Evolutionary conservation across 306 rosid genomes (phyloP), one percentile per base, ranked within the genome.

Genomic region (Lathyrus tuberosus): DNA sequence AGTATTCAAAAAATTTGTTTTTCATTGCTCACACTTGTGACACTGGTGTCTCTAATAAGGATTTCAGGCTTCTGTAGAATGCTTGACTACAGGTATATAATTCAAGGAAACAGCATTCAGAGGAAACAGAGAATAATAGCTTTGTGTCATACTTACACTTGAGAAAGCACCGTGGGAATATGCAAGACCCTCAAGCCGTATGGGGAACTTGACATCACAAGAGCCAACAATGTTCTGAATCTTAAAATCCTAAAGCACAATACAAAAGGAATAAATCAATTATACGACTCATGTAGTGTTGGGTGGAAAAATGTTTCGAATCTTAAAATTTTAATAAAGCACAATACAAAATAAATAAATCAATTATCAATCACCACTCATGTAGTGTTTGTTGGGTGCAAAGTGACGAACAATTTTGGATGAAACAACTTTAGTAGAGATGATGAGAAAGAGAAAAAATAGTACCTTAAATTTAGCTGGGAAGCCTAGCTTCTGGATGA

Each of bases 151-250:
- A 84, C 96, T 87, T 71, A 89, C 96, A 76, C 94, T 87, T 37
- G 97, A 89, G 80, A 87, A 91, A 58, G 96, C 96, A 69, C 87
- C 86, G 22, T 89, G 97, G 37, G 97, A 89, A 81, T 83, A 86
- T 2, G 86, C 86, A 69, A 91, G 88, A 53, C 91, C 96, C 82
- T 91, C 97, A 5, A 91, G 96, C 78, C 96, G 81, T 49, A 87
- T 91, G 73, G 97, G 96, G 67, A 91, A 91, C 81, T 91, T 87
- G 48, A 89, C 96, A 67, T 91, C 96, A 70, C 94, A 85, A n/a
- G 94, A 91, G 59, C 96, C 97, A 63, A 89, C 94, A 37, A 89
- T 91, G 59, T 91, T 89, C 80, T 91, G 96, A 83, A 91, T 89
- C 78, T 91, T 89, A 60, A 91, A 89, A 80, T 80, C 84, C 84